phyloP scores from a whole-genome alignment of 2,329 filamentous ascomycete genomes.

The Iodosphaeria phyllophila region DNA sequence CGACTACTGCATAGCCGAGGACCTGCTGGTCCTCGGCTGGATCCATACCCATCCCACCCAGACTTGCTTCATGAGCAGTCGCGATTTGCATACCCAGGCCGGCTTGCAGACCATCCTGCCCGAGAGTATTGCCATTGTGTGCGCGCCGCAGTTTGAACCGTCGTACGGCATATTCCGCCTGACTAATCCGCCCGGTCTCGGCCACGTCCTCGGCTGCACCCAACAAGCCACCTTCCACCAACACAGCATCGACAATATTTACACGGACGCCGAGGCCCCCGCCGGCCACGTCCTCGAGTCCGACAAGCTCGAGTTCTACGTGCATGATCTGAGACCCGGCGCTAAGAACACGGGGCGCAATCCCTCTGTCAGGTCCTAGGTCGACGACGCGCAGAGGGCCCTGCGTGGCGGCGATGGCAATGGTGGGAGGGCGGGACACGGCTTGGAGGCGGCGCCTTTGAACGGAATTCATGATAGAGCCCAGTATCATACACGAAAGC shows the following conservation, averaged over 20 bases:
- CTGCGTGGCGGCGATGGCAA: too few relatives aligned
- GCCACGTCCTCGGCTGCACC: constrained; percentile 64
- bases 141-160: constrained; percentile 63
- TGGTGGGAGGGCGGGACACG: too few relatives aligned
- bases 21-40: constrained; percentile 81
- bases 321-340: constrained; percentile 32
- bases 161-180: constrained; percentile 81
- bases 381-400: too few relatives aligned
- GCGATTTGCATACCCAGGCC: constrained; percentile 83
- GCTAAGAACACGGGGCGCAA: too few relatives aligned
- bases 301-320: constrained; percentile 40
- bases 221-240: constrained; percentile 74
- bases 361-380: too few relatives aligned
- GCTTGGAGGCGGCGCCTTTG: too few relatives aligned
- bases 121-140: constrained; percentile 93
- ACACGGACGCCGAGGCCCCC: constrained; percentile 53
- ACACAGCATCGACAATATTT: constrained; percentile 46
- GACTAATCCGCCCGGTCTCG: constrained; percentile 80
- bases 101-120: constrained; percentile 94
- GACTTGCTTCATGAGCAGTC: constrained; percentile 92
- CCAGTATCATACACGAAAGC: too few relatives aligned
- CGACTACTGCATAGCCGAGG: constrained; percentile 72
- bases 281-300: constrained; percentile 52
- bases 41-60: constrained; percentile 96
- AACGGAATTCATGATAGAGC: too few relatives aligned